phyloP scores from a whole-genome alignment of 176 grass and related monocot species.

The Stipa capillata region DNA sequence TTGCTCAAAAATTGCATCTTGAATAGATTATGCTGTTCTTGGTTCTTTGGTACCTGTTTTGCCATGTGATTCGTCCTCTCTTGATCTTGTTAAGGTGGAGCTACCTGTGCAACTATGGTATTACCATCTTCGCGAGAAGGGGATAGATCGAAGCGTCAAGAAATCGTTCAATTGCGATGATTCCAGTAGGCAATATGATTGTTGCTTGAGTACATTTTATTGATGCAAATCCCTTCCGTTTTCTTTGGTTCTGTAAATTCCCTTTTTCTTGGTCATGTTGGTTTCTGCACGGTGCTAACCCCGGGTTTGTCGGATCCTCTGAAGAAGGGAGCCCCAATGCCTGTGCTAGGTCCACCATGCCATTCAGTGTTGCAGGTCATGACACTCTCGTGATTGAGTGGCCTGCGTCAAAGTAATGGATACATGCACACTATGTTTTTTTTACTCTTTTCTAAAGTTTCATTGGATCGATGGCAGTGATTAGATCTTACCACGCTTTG shows the following conservation, averaged over 20 bases:
- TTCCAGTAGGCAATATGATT: constrained; percentile 40
- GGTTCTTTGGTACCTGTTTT: no score
- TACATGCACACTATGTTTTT: background rate
- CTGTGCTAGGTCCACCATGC: constrained; percentile 33
- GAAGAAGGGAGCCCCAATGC: constrained; percentile 59
- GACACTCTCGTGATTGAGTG: constrained; percentile 6
- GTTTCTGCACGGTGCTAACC: constrained; percentile 43
- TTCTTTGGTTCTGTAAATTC: background rate
- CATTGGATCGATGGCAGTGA: constrained; percentile 24
- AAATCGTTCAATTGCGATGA: constrained; percentile 58
- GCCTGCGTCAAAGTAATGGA: constrained; percentile 51
- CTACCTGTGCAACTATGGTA: no score
- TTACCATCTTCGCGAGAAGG: constrained; percentile 7
- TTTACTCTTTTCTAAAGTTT: background rate
- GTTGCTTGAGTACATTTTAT: constrained; percentile 45
- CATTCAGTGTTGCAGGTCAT: constrained; percentile 59
- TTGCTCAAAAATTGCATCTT: no score
- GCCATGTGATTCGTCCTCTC: background rate
- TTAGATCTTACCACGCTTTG: constrained; percentile 51
- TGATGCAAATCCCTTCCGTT: background rate
- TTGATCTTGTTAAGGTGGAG: background rate
- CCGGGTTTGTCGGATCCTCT: constrained; percentile 38
- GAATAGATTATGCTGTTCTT: no score
- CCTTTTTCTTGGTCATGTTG: no score
- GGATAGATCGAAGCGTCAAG: constrained; percentile 52